These are phyloP conservation scores for Ilyonectria robusta DNA, from an alignment of 2,329 filamentous ascomycete species.

Conservation along the genomic window DNA sequence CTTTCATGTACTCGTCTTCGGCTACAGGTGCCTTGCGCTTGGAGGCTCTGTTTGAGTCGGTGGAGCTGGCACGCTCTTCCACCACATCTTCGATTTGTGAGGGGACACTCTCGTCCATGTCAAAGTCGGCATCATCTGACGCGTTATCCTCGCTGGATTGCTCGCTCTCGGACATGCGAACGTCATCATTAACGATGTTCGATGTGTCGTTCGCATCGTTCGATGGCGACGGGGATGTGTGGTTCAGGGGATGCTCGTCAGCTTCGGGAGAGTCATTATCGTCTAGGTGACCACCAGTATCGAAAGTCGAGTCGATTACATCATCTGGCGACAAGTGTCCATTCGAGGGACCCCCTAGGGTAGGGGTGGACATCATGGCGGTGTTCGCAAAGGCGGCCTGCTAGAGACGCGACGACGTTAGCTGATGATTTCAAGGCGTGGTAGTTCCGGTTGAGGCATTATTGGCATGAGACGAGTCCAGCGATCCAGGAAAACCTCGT, in stretches of 20 bases:
- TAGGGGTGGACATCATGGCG: conserved; percentile 75
- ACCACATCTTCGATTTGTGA: conserved; percentile 62
- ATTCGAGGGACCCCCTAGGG: conserved; percentile 75
- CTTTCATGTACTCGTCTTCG: conserved; percentile 87
- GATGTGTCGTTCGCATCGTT: conserved; percentile 59
- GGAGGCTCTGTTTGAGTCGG: conserved; percentile 75
- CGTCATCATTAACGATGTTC: conserved; percentile 57
- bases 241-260: conserved; percentile 69
- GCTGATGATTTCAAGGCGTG: conserved; percentile 42
- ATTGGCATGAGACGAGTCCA: conserved; percentile 37
- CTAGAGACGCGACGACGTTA: conserved; percentile 55
- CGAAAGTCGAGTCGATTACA: conserved; percentile 56
- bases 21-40: conserved; percentile 81
- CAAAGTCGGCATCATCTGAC: conserved; percentile 82
- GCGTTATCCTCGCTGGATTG: conserved; percentile 68
- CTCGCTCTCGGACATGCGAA: conserved; percentile 61
- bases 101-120: conserved; percentile 73
- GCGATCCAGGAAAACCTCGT: conserved; percentile 50
- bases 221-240: conserved; percentile 60
- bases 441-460: conserved; percentile 39
- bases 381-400: conserved; percentile 72
- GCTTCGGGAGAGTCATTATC: conserved; percentile 85
- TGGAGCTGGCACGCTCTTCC: conserved; percentile 76
- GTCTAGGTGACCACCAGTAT: conserved; percentile 53
- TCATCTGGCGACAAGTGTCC: conserved; percentile 73